Base-by-base conservation (phyloP, 2,329 filamentous ascomycete genomes). In the Colletotrichum filicis region DNA sequence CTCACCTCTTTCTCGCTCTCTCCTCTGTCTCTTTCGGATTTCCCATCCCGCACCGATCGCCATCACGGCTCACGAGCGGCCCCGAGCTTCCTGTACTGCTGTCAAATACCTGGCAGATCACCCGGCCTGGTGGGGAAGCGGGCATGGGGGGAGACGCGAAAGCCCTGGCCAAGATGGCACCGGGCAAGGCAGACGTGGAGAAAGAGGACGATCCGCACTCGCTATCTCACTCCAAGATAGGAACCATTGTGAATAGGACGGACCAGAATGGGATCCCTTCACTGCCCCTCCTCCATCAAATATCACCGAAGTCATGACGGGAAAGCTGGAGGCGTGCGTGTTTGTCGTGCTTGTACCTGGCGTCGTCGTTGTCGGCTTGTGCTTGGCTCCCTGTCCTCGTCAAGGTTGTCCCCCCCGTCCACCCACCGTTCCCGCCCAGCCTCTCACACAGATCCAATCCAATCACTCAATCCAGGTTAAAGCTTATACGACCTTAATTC, bases 351-450 rank as follows among this genome's bases (percentile, higher is more conserved):
- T 46, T 65, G 42, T 60, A 55, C 60, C 59, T 30, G 59, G 24
- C 12, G 53, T 32, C 37, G 53, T 22, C 12, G 53, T 32, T 2
- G 53, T 26, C 55, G 59, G 70, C 66, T 56, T 22, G 37, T 59
- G 42, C 32, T 49, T 59, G 42, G 62, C 70, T 73, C 70, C 65
- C 65, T 72, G 65, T 37, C 52, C 65, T 72, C 65, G 24, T 42
- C 55, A 35, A 62, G 55, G 30, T 46, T n/a, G 19, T n/a, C 60
- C 49, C 58, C 52, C 57, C 49, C 55, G 35, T 52, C 32, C 42
- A 53, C 19, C 52, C 62, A 71, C 32, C 32, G 32, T 16, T 42
- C 37, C 37, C 30, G 61, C 19, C 52, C 63, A 71, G 32, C 22
- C 66, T 70, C 32, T 59, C 26, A 12, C 52, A 28, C 30, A 59